Percentiles rank a stretch among this genome's conserved stretches.
phyloP scores from a whole-genome alignment of 176 grass and related monocot species.

The Dactylis glomerata region DNA sequence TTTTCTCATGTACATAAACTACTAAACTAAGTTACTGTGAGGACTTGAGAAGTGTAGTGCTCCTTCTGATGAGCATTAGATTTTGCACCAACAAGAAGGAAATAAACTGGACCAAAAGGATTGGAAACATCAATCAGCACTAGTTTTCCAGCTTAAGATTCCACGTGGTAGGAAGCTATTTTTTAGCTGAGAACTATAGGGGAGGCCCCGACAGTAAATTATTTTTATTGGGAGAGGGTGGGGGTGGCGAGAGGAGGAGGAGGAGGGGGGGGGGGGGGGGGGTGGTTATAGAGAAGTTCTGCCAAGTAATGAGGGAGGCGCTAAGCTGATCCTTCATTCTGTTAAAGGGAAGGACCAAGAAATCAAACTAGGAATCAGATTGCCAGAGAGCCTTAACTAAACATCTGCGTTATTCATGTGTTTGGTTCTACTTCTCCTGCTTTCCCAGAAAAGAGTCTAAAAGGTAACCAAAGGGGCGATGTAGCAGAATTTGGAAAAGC shows the following conservation, averaged over 20 bases:
- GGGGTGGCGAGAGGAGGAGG: too few relatives aligned
- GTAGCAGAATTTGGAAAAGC: too few relatives aligned
- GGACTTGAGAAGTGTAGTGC: neutral
- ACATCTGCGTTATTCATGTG: neutral
- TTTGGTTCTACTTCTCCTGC: too few relatives aligned
- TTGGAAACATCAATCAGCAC: neutral
- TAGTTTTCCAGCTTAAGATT: neutral
- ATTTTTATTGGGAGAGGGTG: too few relatives aligned
- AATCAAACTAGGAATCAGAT: neutral
- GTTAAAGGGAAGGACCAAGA: neutral
- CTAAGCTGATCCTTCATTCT: neutral
- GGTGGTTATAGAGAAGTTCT: too few relatives aligned
- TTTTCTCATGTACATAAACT: neutral
- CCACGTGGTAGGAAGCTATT: neutral
- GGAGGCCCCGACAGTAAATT: neutral
- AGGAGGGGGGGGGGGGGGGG: too few relatives aligned
- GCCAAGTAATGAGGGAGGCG: neutral
- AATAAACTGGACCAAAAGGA: neutral
- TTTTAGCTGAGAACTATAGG: neutral
- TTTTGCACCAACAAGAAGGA: neutral
- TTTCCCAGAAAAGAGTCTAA: too few relatives aligned
- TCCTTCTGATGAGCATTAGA: neutral
- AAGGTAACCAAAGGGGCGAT: too few relatives aligned
- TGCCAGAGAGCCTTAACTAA: neutral
- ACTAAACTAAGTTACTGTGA: neutral